phyloP scores from a whole-genome alignment of 768 basidiomycete genomes.

The Pulveroboletus sp. region DNA sequence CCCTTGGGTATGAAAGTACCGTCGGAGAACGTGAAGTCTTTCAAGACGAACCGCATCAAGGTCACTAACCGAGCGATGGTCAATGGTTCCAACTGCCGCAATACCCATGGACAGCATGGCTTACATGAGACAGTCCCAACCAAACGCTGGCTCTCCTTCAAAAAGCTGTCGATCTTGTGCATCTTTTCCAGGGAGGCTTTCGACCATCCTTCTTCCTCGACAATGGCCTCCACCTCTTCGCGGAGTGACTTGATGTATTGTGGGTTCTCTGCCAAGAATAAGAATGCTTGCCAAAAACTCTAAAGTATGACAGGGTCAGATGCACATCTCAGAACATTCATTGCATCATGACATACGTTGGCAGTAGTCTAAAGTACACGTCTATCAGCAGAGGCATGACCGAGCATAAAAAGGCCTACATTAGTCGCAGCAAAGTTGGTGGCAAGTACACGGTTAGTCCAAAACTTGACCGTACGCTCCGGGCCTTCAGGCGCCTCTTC shows the following conservation, averaged over 20 bases:
- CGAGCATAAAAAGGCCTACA: slow-evolving; percentile 5
- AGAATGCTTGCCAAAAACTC: not conserved
- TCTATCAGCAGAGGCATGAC: not conserved
- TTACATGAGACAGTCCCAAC: slow-evolving; percentile 9
- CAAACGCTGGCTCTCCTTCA: not conserved
- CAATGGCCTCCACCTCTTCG: not conserved
- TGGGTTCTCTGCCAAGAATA: not conserved
- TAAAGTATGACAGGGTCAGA: not conserved
- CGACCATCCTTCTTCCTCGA: not conserved
- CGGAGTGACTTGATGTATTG: not conserved
- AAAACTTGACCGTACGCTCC: not conserved
- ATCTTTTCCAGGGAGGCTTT: not conserved
- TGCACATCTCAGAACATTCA: not conserved
- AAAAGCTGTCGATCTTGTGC: not conserved
- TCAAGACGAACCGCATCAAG: not conserved
- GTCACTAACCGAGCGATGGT: too few relatives aligned
- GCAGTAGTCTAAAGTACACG: not conserved
- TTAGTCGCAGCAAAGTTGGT: slow-evolving; percentile 4
- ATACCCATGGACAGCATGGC: slow-evolving; percentile 1
- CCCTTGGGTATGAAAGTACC: not conserved
- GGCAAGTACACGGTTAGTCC: not conserved
- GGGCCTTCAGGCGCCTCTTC: not conserved
- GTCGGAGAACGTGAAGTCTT: not conserved
- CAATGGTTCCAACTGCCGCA: not conserved
- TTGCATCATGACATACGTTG: not conserved